A percentile compares a stretch with the other conserved stretches of the same genome.
Evolutionary conservation across 2,329 filamentous ascomycete species (phyloP).

Genomic region (Trichophyton verrucosum): DNA sequence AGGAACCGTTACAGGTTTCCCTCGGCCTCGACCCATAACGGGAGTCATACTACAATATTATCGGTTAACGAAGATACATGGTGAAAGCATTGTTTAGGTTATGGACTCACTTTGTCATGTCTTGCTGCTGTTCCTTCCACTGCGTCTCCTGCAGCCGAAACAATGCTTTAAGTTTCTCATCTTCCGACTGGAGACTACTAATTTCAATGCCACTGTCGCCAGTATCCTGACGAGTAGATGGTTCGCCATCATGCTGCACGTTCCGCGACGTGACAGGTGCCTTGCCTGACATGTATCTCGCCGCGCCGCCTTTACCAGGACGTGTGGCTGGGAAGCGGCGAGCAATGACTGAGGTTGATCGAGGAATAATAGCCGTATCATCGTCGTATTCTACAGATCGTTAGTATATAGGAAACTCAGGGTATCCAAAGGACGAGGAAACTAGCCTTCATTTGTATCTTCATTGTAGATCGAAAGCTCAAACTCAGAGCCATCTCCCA

Average conservation of each 20-base stretch:
- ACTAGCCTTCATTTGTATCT: slow-evolving; percentile 76
- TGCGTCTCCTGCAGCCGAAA: slow-evolving; percentile 80
- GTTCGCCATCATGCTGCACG: slow-evolving; percentile 51
- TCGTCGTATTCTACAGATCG: slow-evolving; percentile 73
- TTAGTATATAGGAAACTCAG: background rate
- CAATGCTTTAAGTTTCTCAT: slow-evolving; percentile 87
- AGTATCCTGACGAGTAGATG: slow-evolving; percentile 24
- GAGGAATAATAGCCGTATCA: slow-evolving; percentile 92
- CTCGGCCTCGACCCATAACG: slow-evolving; percentile 28
- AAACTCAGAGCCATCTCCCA: slow-evolving; percentile 93
- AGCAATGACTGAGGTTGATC: slow-evolving; percentile 86
- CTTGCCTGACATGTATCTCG: slow-evolving; percentile 90
- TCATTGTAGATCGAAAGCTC: slow-evolving; percentile 90
- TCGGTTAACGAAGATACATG: background rate
- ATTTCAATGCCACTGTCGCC: slow-evolving; percentile 48
- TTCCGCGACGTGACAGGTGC: slow-evolving; percentile 85
- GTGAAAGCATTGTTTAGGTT: background rate
- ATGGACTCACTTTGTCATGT: slow-evolving; percentile 62
- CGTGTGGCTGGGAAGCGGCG: slow-evolving; percentile 72
- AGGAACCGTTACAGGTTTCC: slow-evolving; percentile 54
- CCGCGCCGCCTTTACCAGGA: slow-evolving; percentile 76
- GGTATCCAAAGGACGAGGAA: background rate
- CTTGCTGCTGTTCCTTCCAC: slow-evolving; percentile 86
- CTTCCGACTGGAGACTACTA: slow-evolving; percentile 74
- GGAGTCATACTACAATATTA: slow-evolving; percentile 31